These are phyloP conservation scores for Beverwykella pulmonaria DNA, from an alignment of 495 filamentous ascomycete genomes.

Conservation along the genomic window DNA sequence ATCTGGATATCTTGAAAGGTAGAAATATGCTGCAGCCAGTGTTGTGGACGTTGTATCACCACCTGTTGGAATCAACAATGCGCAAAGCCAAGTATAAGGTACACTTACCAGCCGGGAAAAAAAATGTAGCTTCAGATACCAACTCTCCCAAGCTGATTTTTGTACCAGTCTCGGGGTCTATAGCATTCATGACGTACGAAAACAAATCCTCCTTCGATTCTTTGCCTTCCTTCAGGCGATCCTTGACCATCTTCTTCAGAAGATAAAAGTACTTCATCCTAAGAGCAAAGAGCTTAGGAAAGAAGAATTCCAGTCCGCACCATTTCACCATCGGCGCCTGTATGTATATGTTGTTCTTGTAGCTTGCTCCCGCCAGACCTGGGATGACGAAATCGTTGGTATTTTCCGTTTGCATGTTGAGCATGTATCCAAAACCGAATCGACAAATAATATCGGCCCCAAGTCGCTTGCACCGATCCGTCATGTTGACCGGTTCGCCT, in stretches of 20 bases:
- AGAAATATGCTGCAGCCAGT: conserved; percentile 60
- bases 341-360: no score
- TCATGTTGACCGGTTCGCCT: no score
- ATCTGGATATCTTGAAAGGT: conserved; percentile 56
- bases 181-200: background rate
- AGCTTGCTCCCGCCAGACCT: no score
- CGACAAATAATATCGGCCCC: no score
- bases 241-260: background rate
- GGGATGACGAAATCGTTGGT: no score
- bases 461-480: no score
- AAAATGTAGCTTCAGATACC: conserved; percentile 7
- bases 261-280: background rate
- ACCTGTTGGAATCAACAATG: no score
- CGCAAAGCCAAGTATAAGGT: no score
- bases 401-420: no score
- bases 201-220: conserved; percentile 3
- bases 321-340: no score
- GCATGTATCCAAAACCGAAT: no score
- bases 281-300: background rate
- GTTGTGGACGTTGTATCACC: conserved; percentile 41
- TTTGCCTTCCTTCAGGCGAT: background rate
- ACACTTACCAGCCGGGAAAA: conserved; percentile 4
- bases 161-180: conserved; percentile 14
- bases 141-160: background rate
- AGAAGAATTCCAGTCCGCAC: background rate